Base-by-base conservation (phyloP, 2,329 filamentous ascomycete species). In the Alternaria sp. region DNA sequence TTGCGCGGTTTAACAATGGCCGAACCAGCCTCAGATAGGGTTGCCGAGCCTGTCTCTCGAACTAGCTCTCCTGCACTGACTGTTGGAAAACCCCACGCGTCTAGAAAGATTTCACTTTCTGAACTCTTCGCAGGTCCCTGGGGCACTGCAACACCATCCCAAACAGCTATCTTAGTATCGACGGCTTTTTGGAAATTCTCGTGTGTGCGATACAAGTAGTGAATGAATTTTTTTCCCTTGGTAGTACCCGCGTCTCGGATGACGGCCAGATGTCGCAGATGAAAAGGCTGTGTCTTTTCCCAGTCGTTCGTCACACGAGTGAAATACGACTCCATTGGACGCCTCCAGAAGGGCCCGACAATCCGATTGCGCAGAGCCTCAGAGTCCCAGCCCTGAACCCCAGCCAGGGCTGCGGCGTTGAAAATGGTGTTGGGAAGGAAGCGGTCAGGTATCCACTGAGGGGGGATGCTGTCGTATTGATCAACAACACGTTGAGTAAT, bases 261-360 rank as follows among this genome's bases (percentile, higher is more conserved):
- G 29, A 88, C 77, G 10, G 83, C 80, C 14, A 87, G 73, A 66
- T 87, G 85, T 17, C 83, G 81, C 23, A 88, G 77, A 69, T 86
- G 81, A 3, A 77, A 73, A 24, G 86, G 86, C 64, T 89, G 86
- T n/a, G 83, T 84, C 14, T 82, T 67, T 53, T 85, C 81, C 82
- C 85, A 87, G 54, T 80, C 77, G 55, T 86, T 82, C 2, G 83
- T 83, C 36, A 88, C 65, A 26, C 84, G 81, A 48, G 73, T 74
- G 23, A 88, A 68, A 21, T 81, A 74, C 29, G 81, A 79, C 66
- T 88, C 86, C 29, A 86, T 67, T 0, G 85, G 83, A 49, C 85
- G 78, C 52, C 80, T 80, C 73, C 83, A 87, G 64, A 85, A 82
- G 9, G 74, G 72, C 9, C 86, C 86, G 49, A 84, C 78, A 7